These are phyloP conservation scores for Schizosaccharomyces lindneri DNA, from an alignment of 805 yeast genomes.

Conservation along the genomic window DNA sequence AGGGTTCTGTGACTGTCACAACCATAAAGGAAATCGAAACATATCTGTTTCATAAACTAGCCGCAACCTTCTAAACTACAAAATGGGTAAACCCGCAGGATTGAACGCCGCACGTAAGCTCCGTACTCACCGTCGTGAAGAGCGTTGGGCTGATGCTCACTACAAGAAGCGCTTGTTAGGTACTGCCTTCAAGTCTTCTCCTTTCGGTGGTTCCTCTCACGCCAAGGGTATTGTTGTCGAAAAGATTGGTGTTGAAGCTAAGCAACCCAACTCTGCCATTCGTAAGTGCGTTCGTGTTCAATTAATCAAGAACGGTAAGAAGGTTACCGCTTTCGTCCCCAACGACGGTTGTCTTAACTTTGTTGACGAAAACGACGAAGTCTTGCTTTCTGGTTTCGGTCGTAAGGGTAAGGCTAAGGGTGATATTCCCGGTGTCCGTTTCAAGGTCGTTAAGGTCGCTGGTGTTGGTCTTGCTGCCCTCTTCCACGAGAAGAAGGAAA, in stretches of 20 bases:
- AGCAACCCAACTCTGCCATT: constrained; percentile 99
- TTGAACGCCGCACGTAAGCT: constrained; percentile 99
- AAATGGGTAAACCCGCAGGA: constrained; percentile 37
- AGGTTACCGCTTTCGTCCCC: constrained; percentile 99
- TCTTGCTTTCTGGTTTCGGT: constrained; percentile 99
- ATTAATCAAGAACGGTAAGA: constrained; percentile 98
- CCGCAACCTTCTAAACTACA: not conserved
- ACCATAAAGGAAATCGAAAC: not conserved
- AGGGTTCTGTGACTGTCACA: not conserved
- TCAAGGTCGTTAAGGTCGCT: constrained; percentile 99
- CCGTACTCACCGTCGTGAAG: constrained; percentile 98
- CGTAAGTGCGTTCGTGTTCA: constrained; percentile 99
- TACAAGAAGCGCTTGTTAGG: constrained; percentile 98
- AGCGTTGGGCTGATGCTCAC: constrained; percentile 98
- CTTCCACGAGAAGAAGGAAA: constrained; percentile 99
- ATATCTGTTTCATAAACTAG: not conserved
- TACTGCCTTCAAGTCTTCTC: constrained; percentile 98
- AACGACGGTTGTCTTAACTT: constrained; percentile 99
- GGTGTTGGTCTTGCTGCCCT: constrained; percentile 98
- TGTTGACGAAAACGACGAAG: constrained; percentile 99
- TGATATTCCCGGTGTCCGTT: constrained; percentile 99
- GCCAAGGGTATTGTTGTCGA: constrained; percentile 99
- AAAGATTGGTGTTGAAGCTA: constrained; percentile 98
- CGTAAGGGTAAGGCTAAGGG: constrained; percentile 99
- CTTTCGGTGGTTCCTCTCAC: constrained; percentile 99